Conservation (phyloP, 2,329 filamentous ascomycete genomes). For the Fusarium palustre region DNA sequence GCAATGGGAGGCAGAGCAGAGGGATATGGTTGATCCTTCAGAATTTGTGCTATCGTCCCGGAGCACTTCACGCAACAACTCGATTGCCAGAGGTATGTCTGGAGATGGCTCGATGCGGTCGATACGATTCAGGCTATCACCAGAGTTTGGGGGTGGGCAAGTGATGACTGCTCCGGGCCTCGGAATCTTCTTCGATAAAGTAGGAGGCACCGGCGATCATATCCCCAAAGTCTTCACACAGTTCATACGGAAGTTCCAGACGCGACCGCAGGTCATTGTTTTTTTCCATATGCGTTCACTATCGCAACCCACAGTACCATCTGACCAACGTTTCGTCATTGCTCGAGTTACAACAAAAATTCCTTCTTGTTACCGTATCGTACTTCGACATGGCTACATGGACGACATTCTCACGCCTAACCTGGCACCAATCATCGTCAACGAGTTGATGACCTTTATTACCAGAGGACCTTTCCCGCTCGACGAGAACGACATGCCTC, state of each 20-base stretch:
- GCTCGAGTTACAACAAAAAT: slow-evolving; percentile 57
- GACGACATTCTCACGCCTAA: slow-evolving; percentile 76
- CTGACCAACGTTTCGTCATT: slow-evolving; percentile 61
- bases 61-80: slow-evolving; percentile 44
- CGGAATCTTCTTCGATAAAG: slow-evolving; percentile 84
- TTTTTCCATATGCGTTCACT: slow-evolving; percentile 80
- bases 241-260: slow-evolving; percentile 77
- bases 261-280: slow-evolving; percentile 74
- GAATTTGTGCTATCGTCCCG: slow-evolving; percentile 49
- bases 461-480: slow-evolving; percentile 50
- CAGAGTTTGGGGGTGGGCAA: slow-evolving; percentile 57
- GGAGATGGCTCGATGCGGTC: slow-evolving; percentile 36
- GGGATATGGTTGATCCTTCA: slow-evolving; percentile 66
- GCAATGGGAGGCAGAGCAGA: slow-evolving; percentile 77
- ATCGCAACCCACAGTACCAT: slow-evolving; percentile 66
- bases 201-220: slow-evolving; percentile 70
- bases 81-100: slow-evolving; percentile 32
- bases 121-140: slow-evolving; percentile 47
- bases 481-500: slow-evolving; percentile 41
- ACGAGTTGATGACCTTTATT: slow-evolving; percentile 68
- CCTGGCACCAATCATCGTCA: slow-evolving; percentile 67
- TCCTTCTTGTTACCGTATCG: slow-evolving; percentile 74
- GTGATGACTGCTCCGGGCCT: slow-evolving; percentile 65
- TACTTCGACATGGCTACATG: slow-evolving; percentile 78
- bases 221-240: slow-evolving; percentile 67